Conservation (phyloP, 2,329 filamentous ascomycete species). For the Thelonectria discophora region DNA sequence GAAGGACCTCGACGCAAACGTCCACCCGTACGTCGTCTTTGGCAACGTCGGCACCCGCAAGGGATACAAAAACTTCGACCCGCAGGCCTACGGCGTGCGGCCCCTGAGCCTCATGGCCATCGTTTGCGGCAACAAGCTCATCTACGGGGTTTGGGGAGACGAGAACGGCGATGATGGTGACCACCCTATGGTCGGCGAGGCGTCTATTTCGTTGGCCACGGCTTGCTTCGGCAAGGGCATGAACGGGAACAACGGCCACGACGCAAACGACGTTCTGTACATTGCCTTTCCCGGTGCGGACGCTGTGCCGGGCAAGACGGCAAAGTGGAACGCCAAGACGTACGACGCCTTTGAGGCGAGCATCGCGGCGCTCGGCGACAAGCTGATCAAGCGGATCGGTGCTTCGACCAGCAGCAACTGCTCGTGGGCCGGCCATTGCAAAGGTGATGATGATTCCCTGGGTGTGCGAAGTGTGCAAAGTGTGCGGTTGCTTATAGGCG, state of each 20-base stretch:
- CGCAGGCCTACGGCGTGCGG: constrained; percentile 53
- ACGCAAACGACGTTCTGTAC: constrained; percentile 67
- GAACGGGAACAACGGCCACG: constrained; percentile 65
- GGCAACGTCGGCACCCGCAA: constrained; percentile 54
- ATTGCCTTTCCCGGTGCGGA: constrained; percentile 66
- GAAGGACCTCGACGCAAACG: constrained; percentile 59
- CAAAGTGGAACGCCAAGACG: constrained; percentile 62
- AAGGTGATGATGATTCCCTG: constrained; percentile 20
- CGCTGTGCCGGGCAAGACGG: constrained; percentile 65
- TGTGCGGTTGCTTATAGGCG: constrained; percentile 14
- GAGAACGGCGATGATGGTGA: constrained; percentile 63
- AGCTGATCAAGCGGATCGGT: constrained; percentile 53
- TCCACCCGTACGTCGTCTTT: constrained; percentile 63
- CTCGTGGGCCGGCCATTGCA: constrained; percentile 32
- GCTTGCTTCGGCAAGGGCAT: constrained; percentile 64
- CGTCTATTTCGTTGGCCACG: constrained; percentile 65
- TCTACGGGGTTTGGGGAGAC: constrained; percentile 70
- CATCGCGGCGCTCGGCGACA: constrained; percentile 60
- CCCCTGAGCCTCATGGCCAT: constrained; percentile 65
- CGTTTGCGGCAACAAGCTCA: constrained; percentile 60
- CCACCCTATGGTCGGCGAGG: constrained; percentile 62
- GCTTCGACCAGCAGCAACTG: constrained; percentile 17
- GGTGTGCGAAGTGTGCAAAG: neutral
- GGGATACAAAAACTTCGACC: constrained; percentile 51
- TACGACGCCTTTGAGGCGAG: constrained; percentile 62